These are phyloP conservation scores for Helichrysum umbraculigerum DNA, from an alignment of 129 eudicot species.

Conservation along the genomic window DNA sequence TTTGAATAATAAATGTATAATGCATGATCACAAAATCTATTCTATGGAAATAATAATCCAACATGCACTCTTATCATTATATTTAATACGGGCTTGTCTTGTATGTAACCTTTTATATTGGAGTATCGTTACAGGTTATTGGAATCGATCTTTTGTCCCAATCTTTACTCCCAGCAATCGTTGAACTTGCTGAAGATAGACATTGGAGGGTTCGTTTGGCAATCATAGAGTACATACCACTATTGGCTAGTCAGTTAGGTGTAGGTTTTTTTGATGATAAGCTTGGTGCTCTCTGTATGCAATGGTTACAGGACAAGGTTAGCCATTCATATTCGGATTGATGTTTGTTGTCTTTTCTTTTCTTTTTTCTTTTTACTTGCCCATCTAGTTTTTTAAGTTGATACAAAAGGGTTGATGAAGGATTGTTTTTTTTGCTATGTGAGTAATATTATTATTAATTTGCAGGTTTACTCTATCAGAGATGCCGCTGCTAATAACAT, in stretches of 20 bases:
- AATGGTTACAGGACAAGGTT: constrained; percentile 99
- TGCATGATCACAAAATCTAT: too few relatives aligned
- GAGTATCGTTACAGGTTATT: constrained; percentile 64
- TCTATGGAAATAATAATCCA: too few relatives aligned
- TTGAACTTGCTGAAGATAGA: constrained; percentile 99
- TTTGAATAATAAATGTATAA: too few relatives aligned
- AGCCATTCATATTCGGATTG: background rate
- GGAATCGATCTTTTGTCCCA: constrained; percentile 96
- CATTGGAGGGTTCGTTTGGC: constrained; percentile 99
- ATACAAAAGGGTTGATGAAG: background rate
- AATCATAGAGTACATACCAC: constrained; percentile 92
- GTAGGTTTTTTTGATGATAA: constrained; percentile 98
- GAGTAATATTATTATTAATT: background rate
- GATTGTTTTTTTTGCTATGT: background rate
- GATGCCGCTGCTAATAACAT: constrained; percentile 99
- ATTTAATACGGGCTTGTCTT: too few relatives aligned
- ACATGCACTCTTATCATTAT: too few relatives aligned
- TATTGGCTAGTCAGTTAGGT: constrained; percentile 97
- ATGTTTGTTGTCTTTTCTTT: background rate
- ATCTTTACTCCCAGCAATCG: constrained; percentile 91
- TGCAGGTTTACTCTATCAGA: constrained; percentile 94
- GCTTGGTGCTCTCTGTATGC: constrained; percentile 98
- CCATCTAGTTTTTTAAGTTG: background rate
- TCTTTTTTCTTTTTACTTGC: background rate
- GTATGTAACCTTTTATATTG: too few relatives aligned